These are phyloP conservation scores for Lactarius akahatsu DNA, from an alignment of 768 basidiomycete species.

Conservation along the genomic window DNA sequence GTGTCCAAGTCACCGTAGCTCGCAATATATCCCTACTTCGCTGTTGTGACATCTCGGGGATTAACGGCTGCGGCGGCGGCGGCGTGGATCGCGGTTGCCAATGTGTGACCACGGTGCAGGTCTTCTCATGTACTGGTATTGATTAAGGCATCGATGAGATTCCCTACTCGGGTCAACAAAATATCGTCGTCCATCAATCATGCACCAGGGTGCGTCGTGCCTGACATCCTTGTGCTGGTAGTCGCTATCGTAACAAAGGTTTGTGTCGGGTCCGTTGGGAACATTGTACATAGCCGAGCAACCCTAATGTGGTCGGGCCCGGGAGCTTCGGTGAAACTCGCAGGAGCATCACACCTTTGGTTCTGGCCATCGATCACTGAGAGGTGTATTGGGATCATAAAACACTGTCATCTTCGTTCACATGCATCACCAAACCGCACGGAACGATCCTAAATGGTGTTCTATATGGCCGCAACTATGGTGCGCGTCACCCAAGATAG, in stretches of 20 bases:
- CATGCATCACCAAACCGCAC: background rate
- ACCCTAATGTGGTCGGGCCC: background rate
- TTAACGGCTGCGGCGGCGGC: background rate
- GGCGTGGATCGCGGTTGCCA: background rate
- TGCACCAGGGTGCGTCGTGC: background rate
- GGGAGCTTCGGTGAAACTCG: background rate
- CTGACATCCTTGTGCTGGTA: background rate
- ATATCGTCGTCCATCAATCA: background rate
- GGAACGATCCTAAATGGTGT: background rate
- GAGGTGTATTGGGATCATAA: background rate
- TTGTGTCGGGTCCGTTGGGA: background rate
- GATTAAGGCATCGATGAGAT: background rate
- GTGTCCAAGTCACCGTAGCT: background rate
- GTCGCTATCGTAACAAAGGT: background rate
- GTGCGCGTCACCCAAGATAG: background rate
- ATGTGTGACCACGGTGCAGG: background rate
- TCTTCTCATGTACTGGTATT: background rate
- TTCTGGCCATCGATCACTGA: no score
- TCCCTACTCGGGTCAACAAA: background rate
- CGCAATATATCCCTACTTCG: background rate
- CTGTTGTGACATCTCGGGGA: background rate
- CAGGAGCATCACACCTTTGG: background rate
- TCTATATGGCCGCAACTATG: background rate
- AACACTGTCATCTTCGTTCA: background rate
- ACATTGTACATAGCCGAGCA: background rate